Conservation (phyloP, 352 stramenopile genomes). For the Elongisporangium undulatum region DNA sequence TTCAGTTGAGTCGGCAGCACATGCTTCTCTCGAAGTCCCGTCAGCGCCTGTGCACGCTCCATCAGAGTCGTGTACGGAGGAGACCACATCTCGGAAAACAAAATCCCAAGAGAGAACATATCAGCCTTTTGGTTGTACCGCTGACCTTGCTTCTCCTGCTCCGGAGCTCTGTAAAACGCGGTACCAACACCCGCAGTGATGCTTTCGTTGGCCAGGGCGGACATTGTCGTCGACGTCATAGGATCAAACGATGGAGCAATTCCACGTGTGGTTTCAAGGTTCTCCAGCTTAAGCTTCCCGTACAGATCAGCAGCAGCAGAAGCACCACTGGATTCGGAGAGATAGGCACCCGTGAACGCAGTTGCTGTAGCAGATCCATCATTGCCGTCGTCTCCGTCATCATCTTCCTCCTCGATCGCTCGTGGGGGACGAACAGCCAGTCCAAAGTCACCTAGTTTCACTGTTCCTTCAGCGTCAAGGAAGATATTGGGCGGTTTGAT, state of each 20-base stretch:
- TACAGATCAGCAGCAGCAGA: constrained; percentile 74
- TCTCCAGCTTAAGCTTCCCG: constrained; percentile 59
- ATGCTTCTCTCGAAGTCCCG: constrained; percentile 66
- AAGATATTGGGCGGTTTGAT: constrained; percentile 95
- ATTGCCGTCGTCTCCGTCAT: constrained; percentile 15
- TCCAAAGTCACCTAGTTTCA: constrained; percentile 95
- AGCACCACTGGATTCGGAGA: constrained; percentile 27
- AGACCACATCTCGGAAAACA: constrained; percentile 96
- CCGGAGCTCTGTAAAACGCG: constrained; percentile 93
- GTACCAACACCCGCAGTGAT: constrained; percentile 95
- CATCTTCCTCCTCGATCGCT: constrained; percentile 36
- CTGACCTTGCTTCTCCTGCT: constrained; percentile 88
- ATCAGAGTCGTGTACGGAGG: constrained; percentile 90
- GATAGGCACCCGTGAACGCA: constrained; percentile 2
- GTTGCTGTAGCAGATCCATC: neutral
- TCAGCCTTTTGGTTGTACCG: constrained; percentile 91
- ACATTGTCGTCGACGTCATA: constrained; percentile 53
- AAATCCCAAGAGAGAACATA: constrained; percentile 94
- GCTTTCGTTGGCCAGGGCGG: constrained; percentile 38
- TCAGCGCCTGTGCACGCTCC: constrained; percentile 83
- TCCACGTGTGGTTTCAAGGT: constrained; percentile 60
- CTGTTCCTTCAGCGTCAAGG: constrained; percentile 88
- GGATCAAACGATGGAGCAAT: constrained; percentile 1
- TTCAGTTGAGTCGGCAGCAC: constrained; percentile 43
- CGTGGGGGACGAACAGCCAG: constrained; percentile 85